Conservation (phyloP, 345 rosid species). For the Hibiscus mutabilis region DNA sequence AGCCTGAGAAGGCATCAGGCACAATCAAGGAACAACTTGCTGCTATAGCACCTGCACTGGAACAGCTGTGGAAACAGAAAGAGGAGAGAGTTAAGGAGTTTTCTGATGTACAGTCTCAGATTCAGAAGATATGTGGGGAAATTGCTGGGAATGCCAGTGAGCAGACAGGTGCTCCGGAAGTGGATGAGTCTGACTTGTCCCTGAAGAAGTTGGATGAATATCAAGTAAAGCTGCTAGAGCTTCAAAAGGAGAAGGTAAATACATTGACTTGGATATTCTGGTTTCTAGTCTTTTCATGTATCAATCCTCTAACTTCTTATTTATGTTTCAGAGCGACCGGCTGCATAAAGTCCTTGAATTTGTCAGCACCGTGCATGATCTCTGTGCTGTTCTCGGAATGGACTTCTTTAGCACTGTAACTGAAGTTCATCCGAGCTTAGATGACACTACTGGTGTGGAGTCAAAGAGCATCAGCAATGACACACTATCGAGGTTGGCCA, state of each 20-base stretch:
- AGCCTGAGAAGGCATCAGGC: slow-evolving; percentile 76
- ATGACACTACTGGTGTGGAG: slow-evolving; percentile 53
- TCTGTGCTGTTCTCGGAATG: slow-evolving; percentile 83
- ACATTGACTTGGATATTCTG: neutral
- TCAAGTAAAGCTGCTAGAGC: slow-evolving; percentile 75
- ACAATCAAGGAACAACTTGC: slow-evolving; percentile 96
- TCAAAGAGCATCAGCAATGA: slow-evolving; percentile 93
- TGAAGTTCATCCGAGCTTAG: slow-evolving; percentile 94
- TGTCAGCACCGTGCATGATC: slow-evolving; percentile 92
- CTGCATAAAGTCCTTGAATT: slow-evolving; percentile 82
- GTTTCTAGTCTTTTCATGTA: neutral
- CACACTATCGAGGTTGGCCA: slow-evolving; percentile 68
- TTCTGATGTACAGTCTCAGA: slow-evolving; percentile 73
- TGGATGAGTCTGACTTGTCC: slow-evolving; percentile 80
- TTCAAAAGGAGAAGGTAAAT: slow-evolving; percentile 83
- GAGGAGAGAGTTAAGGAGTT: slow-evolving; percentile 78
- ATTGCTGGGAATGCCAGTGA: slow-evolving; percentile 55
- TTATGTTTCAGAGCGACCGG: slow-evolving; percentile 65
- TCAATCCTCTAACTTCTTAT: slow-evolving; percentile 14
- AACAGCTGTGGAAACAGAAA: slow-evolving; percentile 87
- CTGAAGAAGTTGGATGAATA: slow-evolving; percentile 74
- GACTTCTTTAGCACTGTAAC: slow-evolving; percentile 75
- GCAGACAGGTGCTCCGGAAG: slow-evolving; percentile 36
- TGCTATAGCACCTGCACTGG: slow-evolving; percentile 86
- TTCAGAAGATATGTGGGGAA: slow-evolving; percentile 84